Evolutionary conservation across 2,329 filamentous ascomycete genomes (phyloP).

Genomic region (Ceratocystis alfenasii): DNA sequence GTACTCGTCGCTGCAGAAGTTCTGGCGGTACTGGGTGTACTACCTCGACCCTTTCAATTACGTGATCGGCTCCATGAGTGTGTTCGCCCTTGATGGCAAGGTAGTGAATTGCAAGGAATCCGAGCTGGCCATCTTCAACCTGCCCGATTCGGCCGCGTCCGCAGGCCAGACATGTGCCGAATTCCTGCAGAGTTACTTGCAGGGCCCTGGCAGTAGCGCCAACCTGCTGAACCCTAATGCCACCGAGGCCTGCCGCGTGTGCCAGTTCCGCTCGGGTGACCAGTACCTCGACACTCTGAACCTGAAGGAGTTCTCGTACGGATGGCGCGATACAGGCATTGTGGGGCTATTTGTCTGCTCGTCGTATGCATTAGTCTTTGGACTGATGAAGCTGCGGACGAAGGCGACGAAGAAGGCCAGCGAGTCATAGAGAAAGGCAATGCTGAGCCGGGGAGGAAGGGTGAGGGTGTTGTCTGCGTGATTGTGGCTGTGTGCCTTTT

Average conservation of each 20-base stretch:
- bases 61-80: conserved; percentile 44
- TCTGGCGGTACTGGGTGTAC: conserved; percentile 59
- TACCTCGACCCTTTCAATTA: conserved; percentile 52
- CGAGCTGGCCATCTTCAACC: conserved; percentile 43
- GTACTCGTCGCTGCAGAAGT: conserved; percentile 46
- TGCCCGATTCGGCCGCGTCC: conserved; percentile 29
- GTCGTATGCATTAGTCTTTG: conserved; percentile 39
- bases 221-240: conserved; percentile 51
- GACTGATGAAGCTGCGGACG: conserved; percentile 38
- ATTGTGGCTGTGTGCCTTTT: too few relatives aligned
- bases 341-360: conserved; percentile 44
- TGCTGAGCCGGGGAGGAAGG: too few relatives aligned
- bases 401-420: conserved; percentile 37
- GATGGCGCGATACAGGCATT: conserved; percentile 55
- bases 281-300: conserved; percentile 52
- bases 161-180: conserved; percentile 41
- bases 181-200: conserved; percentile 44
- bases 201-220: conserved; percentile 35
- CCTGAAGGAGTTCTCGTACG: conserved; percentile 47
- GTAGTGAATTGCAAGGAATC: conserved; percentile 36
- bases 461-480: neutral
- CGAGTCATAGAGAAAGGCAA: neutral
- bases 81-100: conserved; percentile 39
- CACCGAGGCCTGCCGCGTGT: conserved; percentile 45
- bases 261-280: conserved; percentile 44